Conservation (phyloP, 2,329 filamentous ascomycete genomes). For the Hawksworthiomyces lignivorus region DNA sequence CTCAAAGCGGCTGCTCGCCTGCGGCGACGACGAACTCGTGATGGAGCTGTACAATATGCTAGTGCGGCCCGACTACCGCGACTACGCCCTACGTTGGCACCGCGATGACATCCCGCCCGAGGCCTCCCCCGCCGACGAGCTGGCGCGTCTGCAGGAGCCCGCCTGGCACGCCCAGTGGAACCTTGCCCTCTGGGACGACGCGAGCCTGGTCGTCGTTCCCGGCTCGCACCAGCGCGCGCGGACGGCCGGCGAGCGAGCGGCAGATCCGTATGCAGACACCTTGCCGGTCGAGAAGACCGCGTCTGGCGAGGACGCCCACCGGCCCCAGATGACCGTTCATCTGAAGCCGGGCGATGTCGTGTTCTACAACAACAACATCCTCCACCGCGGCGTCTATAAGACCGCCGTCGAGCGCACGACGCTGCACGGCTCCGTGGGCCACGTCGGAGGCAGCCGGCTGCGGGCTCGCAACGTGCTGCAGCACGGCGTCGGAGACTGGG, state of each 20-base stretch:
- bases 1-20: slow-evolving; percentile 54
- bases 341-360: slow-evolving; percentile 69
- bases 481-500: slow-evolving; percentile 64
- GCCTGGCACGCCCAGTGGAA: slow-evolving; percentile 83
- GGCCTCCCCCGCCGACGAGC: slow-evolving; percentile 60
- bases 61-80: slow-evolving; percentile 55
- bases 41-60: slow-evolving; percentile 88
- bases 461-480: slow-evolving; percentile 67
- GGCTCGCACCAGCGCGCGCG: slow-evolving; percentile 65
- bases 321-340: slow-evolving; percentile 57
- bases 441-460: slow-evolving; percentile 43
- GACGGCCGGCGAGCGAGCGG: slow-evolving; percentile 60
- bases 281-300: slow-evolving; percentile 48
- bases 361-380: slow-evolving; percentile 87
- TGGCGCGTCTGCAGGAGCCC: slow-evolving; percentile 45
- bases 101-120: slow-evolving; percentile 70
- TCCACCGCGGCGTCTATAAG: slow-evolving; percentile 64
- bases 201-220: slow-evolving; percentile 66
- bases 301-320: slow-evolving; percentile 42
- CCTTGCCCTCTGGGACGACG: slow-evolving; percentile 68
- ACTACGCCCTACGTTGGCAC: slow-evolving; percentile 78
- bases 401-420: slow-evolving; percentile 55
- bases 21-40: slow-evolving; percentile 55
- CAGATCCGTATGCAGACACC: slow-evolving; percentile 53
- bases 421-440: slow-evolving; percentile 64